Evolutionary conservation across 306 rosid species (phyloP).

Genomic region (Pyrus pyrifolia): DNA sequence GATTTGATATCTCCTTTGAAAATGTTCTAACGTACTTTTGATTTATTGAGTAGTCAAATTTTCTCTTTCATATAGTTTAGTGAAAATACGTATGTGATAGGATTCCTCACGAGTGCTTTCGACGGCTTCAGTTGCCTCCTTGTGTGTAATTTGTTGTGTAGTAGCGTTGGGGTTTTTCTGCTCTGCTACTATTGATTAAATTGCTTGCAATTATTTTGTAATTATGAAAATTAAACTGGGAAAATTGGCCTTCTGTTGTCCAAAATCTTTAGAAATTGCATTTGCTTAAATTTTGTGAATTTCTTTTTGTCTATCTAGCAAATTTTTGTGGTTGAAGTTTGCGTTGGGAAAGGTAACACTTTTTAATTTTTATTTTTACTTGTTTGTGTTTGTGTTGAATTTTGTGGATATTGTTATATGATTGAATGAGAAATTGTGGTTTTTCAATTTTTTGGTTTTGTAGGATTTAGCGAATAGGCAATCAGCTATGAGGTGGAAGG

Average conservation of each 20-base stretch:
- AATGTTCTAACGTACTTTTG: no score
- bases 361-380: not conserved
- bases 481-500: conserved; percentile 90
- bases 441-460: not conserved
- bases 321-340: not conserved
- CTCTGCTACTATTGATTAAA: not conserved
- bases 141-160: no score
- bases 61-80: no score
- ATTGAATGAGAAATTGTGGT: conserved; percentile 2
- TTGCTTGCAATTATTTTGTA: not conserved
- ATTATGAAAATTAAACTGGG: not conserved
- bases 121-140: no score
- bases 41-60: no score
- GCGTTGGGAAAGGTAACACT: not conserved
- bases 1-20: no score
- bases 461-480: conserved; percentile 90
- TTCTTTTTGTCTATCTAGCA: not conserved
- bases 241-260: no score
- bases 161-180: not conserved
- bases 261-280: no score
- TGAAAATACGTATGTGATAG: no score
- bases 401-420: not conserved
- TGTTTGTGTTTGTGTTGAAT: no score
- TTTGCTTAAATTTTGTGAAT: not conserved
- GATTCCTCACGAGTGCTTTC: no score